Evolutionary conservation across 176 grass and related monocot species (phyloP), one percentile per base, ranked within the genome.

Genomic region (Bromus sterilis): DNA sequence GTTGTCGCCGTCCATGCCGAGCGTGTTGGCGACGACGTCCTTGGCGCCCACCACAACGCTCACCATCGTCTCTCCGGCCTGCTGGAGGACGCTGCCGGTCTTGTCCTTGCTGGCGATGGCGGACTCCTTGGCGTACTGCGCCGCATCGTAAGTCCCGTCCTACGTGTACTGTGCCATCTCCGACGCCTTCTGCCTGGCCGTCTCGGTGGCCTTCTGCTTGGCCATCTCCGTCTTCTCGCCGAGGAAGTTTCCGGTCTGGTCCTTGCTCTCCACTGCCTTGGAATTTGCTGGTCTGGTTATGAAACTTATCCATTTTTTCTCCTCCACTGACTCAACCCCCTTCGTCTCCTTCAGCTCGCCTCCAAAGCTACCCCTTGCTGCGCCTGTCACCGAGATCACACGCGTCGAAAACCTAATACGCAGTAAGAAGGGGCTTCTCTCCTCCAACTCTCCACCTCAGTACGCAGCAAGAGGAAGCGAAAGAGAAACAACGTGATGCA

Each of bases 1-100:
- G 28, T 40, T 59, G 16, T 85, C 77, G 1, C 55, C 91, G 23
- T 66, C 65, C 89, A 93, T 81, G 2, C 94, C 94, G 32, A 91
- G 73, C 42, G 88, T 89, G 81, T 24, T 91, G 74, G 78, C 76
- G 58, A 93, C 90, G 5, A 86, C 80, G 40, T 93, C 91, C 75
- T 86, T 89, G 21, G 91, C 83, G 36, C 84, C 84, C 8, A 58
- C 79, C 23, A 84, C 94, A 6, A 6, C 35, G 35, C 7, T 4
- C 35, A 36, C 35, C 35, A 36, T 5, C 35, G 35, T 36, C 35
- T 36, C 35, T 0, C 35, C 35, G 23, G 92, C 94, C 88, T 97
- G 88, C 39, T 89, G 86, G 43, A 97, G 48, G n/a, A 89, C 33
- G 65, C 58, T 30, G 59, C 85, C 85, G 37, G 88, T 44, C 80